Evolutionary conservation across 208 protist genomes (phyloP).

Genomic region (Angomonas ambiguus): DNA sequence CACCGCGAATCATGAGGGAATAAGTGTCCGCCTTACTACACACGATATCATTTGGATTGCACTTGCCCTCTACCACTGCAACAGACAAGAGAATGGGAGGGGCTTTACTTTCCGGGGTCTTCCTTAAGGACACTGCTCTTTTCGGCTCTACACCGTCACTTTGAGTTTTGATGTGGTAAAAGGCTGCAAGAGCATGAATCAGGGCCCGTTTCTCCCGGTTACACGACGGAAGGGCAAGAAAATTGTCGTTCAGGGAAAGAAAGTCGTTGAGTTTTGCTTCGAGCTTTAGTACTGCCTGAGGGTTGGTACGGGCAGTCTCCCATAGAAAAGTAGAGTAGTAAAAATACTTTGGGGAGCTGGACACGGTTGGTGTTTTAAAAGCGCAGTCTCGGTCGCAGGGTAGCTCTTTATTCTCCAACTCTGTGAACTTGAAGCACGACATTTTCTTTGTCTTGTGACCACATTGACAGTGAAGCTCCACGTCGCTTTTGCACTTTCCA

Average conservation of each 20-base stretch:
- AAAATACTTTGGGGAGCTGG: conserved; percentile 21
- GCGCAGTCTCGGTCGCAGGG: conserved; percentile 36
- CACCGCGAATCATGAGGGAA: neutral
- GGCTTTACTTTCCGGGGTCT: conserved; percentile 27
- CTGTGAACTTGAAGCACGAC: conserved; percentile 36
- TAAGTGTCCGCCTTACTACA: neutral
- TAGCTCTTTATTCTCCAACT: conserved; percentile 21
- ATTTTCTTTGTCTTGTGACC: conserved; percentile 28
- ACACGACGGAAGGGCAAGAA: conserved; percentile 40
- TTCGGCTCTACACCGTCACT: conserved; percentile 47
- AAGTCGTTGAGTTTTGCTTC: conserved; percentile 50
- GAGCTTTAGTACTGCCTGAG: conserved; percentile 19
- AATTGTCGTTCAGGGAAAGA: conserved; percentile 18
- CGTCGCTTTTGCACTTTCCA: conserved; percentile 30
- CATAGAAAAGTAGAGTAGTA: conserved; percentile 65
- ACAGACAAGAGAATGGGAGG: conserved; percentile 35
- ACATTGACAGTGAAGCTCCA: conserved; percentile 51
- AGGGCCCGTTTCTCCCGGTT: conserved; percentile 36
- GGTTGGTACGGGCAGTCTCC: conserved; percentile 23
- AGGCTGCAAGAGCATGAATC: conserved; percentile 49
- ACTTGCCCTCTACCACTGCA: conserved; percentile 18
- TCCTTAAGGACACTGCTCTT: conserved; percentile 47
- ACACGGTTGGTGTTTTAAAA: conserved; percentile 21
- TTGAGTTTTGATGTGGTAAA: conserved; percentile 55
- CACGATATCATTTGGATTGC: neutral